These are phyloP conservation scores for Blastobotrys terrestris DNA, from an alignment of 805 yeast genomes.

Conservation along the genomic window DNA sequence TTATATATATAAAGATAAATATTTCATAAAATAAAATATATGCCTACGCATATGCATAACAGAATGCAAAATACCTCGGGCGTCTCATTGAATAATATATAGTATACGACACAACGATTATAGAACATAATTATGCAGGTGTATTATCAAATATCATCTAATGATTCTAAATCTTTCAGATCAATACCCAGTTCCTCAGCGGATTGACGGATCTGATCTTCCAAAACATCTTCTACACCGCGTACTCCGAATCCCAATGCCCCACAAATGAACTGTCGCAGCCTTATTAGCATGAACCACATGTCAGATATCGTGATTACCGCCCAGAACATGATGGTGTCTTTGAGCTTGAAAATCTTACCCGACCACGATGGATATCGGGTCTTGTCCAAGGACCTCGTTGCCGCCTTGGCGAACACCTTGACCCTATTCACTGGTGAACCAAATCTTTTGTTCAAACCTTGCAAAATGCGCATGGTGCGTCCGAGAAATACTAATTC, in stretches of 20 bases:
- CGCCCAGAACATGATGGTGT: slow-evolving; percentile 11
- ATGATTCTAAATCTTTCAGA: neutral
- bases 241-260: neutral
- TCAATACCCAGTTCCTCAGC: slow-evolving; percentile 6
- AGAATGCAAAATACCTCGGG: too few species aligned
- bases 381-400: slow-evolving; percentile 11
- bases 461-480: slow-evolving; percentile 70
- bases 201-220: slow-evolving; percentile 13
- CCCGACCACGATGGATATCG: neutral
- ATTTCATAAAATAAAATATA: too few species aligned
- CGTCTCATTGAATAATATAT: too few species aligned
- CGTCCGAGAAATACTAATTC: slow-evolving; percentile 60
- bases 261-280: slow-evolving; percentile 2
- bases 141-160: neutral
- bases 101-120: too few species aligned
- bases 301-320: slow-evolving; percentile 13
- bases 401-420: slow-evolving; percentile 53
- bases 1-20: too few species aligned
- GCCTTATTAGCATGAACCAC: slow-evolving; percentile 6
- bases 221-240: slow-evolving; percentile 13
- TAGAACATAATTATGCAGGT: too few species aligned
- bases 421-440: slow-evolving; percentile 72
- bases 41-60: too few species aligned
- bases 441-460: slow-evolving; percentile 56
- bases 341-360: slow-evolving; percentile 4